These are phyloP conservation scores for Excoecaria cochinchinensis DNA, from an alignment of 345 rosid species.

Conservation along the genomic window DNA sequence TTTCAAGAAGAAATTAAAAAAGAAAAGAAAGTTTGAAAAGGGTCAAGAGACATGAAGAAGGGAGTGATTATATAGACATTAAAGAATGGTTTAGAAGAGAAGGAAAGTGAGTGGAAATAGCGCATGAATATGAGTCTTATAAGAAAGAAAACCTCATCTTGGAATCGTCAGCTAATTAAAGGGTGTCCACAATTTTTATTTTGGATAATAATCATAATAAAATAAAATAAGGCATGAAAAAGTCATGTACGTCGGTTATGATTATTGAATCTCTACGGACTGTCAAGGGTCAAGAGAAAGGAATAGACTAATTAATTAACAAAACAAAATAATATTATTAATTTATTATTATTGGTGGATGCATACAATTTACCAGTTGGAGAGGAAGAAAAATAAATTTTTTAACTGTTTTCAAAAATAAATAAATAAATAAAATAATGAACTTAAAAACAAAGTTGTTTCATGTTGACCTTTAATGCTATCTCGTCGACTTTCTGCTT, in stretches of 20 bases:
- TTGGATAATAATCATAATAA: too few species aligned
- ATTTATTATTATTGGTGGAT: too few species aligned
- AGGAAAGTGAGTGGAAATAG: slow-evolving; percentile 15
- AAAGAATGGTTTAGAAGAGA: neutral
- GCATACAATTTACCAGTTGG: neutral
- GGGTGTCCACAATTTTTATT: neutral
- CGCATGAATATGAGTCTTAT: neutral
- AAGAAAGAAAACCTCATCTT: neutral
- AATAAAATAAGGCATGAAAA: neutral
- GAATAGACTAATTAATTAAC: neutral
- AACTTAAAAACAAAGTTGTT: neutral
- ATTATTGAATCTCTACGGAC: neutral
- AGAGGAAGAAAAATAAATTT: neutral
- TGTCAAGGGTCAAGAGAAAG: neutral
- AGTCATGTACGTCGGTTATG: neutral
- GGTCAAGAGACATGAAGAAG: slow-evolving; percentile 32
- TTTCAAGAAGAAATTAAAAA: slow-evolving; percentile 3
- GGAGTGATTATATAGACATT: neutral
- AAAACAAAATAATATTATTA: neutral
- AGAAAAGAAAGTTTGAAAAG: slow-evolving; percentile 19
- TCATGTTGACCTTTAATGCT: slow-evolving; percentile 8
- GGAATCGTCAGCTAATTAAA: neutral
- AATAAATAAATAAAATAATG: too few species aligned
- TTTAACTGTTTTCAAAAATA: too few species aligned
- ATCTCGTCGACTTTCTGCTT: slow-evolving; percentile 5